Percentiles rank a stretch among this genome's conserved stretches.
phyloP scores from a whole-genome alignment of 164 flowering plant genomes.

The Vitis rotundifolia region DNA sequence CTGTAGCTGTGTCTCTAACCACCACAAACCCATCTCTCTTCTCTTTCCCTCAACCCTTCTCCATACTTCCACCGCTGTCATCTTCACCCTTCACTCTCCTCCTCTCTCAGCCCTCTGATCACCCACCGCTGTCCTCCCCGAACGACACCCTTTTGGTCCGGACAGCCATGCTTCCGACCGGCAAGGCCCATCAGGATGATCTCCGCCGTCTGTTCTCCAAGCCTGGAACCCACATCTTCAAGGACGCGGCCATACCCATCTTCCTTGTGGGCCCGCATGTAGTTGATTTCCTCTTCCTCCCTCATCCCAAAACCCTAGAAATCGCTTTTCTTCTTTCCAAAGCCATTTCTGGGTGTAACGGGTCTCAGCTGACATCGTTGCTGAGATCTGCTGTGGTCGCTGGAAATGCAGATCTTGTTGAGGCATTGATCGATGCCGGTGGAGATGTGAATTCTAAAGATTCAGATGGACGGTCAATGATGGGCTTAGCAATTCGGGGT shows the following conservation, averaged over 20 bases:
- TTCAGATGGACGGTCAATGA: slow-evolving; percentile 29
- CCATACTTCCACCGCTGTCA: slow-evolving; percentile 62
- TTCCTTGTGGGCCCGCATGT: slow-evolving; percentile 54
- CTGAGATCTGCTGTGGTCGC: slow-evolving; percentile 35
- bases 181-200: slow-evolving; percentile 57
- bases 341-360: slow-evolving; percentile 52
- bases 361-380: slow-evolving; percentile 39
- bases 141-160: slow-evolving; percentile 41
- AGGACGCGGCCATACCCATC: slow-evolving; percentile 60
- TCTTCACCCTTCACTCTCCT: slow-evolving; percentile 37
- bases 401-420: slow-evolving; percentile 33
- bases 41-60: slow-evolving; percentile 32
- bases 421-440: slow-evolving; percentile 53
- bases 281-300: slow-evolving; percentile 27
- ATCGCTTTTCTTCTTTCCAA: slow-evolving; percentile 26
- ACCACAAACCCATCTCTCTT: slow-evolving; percentile 46
- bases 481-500: slow-evolving; percentile 36
- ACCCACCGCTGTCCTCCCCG: slow-evolving; percentile 38
- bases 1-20: slow-evolving; percentile 68
- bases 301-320: slow-evolving; percentile 16
- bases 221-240: slow-evolving; percentile 63
- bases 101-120: slow-evolving; percentile 30
- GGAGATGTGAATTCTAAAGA: slow-evolving; percentile 43
- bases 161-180: slow-evolving; percentile 69
- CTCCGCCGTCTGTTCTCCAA: slow-evolving; percentile 59